These are phyloP conservation scores for Aspergillus viridinutans DNA, from an alignment of 2,329 filamentous ascomycete genomes.

Conservation along the genomic window DNA sequence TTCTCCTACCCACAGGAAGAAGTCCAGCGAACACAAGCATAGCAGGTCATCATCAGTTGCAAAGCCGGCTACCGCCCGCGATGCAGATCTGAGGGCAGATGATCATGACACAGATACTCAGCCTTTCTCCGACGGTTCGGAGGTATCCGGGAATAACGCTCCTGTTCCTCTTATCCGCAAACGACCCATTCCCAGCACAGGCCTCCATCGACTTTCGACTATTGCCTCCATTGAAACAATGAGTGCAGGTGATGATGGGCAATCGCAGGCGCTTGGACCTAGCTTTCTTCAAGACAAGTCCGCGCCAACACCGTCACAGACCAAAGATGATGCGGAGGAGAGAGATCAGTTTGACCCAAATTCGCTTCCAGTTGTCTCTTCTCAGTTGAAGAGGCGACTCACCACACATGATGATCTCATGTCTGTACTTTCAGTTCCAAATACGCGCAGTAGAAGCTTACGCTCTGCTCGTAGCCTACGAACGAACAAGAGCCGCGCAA, in stretches of 20 bases:
- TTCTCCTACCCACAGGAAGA: constrained; percentile 9
- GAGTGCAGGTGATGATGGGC: constrained; percentile 26
- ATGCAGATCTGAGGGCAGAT: constrained; percentile 23
- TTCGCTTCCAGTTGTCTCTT: constrained; percentile 44
- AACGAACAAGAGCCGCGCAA: constrained; percentile 63
- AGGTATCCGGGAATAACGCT: constrained; percentile 34
- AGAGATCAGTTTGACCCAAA: constrained; percentile 43
- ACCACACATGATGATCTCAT: constrained; percentile 93
- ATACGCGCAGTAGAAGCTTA: constrained; percentile 62
- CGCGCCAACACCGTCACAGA: constrained; percentile 6
- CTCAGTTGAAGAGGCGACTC: constrained; percentile 64
- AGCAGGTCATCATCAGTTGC: constrained; percentile 12
- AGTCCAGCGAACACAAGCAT: constrained; percentile 10
- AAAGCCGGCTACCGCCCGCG: constrained; percentile 7
- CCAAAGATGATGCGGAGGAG: constrained; percentile 36
- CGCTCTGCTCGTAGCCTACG: constrained; percentile 75
- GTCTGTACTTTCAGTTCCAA: constrained; percentile 73
- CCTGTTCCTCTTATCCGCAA: constrained; percentile 40
- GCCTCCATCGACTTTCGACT: constrained; percentile 53
- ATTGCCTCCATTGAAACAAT: constrained; percentile 56
- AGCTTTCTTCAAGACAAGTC: constrained; percentile 24
- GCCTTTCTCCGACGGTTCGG: constrained; percentile 34
- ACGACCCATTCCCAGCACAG: constrained; percentile 49
- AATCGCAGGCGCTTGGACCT: constrained; percentile 10
- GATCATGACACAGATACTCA: constrained; percentile 25